phyloP scores from a whole-genome alignment of 208 protist genomes.

The Crithidia fasciculata region DNA sequence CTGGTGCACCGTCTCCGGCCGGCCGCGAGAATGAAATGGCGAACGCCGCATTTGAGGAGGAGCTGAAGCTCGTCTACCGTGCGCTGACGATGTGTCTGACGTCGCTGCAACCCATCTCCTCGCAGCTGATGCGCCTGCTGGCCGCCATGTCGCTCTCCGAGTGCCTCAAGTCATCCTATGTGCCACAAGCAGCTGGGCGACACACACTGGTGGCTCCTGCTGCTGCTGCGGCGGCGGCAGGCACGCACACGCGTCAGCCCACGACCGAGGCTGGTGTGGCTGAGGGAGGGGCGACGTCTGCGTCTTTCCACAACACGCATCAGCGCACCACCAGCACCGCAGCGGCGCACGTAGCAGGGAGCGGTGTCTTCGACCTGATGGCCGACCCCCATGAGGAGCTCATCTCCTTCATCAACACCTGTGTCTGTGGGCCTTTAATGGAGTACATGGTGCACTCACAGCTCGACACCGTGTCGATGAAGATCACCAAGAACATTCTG shows the following conservation, averaged over 20 bases:
- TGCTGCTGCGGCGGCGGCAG: not conserved
- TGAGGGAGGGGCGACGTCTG: not conserved
- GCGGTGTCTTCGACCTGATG: conserved; percentile 44
- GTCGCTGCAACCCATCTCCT: conserved; percentile 36
- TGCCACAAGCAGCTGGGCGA: conserved; percentile 6
- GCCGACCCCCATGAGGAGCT: conserved; percentile 36
- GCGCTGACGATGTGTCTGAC: conserved; percentile 41
- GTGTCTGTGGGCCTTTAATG: conserved; percentile 59
- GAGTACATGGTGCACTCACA: conserved; percentile 56
- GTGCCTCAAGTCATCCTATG: conserved; percentile 37
- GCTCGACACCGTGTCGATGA: conserved; percentile 45
- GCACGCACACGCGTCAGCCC: not conserved
- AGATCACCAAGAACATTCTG: conserved; percentile 59
- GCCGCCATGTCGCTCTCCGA: conserved; percentile 27
- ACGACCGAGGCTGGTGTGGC: not conserved
- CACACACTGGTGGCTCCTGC: not conserved
- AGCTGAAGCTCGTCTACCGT: conserved; percentile 41
- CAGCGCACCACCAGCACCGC: conserved; percentile 1
- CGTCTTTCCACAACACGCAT: not conserved
- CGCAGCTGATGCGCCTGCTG: conserved; percentile 9
- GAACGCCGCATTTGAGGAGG: conserved; percentile 11
- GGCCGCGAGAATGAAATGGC: conserved; percentile 7
- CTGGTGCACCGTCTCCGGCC: not conserved
- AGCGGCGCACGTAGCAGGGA: not conserved
- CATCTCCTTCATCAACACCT: conserved; percentile 52